Percentiles rank a stretch among this genome's conserved stretches.
Conservation (phyloP, 345 rosid species). For the Rhodomyrtus tomentosa region DNA sequence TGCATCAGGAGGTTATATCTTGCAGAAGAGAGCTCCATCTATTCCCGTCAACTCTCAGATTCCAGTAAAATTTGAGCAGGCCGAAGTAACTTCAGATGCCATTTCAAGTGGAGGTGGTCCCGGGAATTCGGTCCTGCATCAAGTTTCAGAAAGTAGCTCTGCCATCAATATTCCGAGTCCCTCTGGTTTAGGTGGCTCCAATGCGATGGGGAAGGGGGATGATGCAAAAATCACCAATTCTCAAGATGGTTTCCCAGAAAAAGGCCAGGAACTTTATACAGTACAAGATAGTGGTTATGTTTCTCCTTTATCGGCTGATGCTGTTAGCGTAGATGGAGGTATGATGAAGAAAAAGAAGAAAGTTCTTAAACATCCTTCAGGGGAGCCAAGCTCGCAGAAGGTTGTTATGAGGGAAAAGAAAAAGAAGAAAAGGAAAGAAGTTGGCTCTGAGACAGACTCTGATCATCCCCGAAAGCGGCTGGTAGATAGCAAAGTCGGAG, state of each 20-base stretch:
- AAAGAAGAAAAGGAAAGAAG: conserved; percentile 65
- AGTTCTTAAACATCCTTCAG: conserved; percentile 33
- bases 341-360: conserved; percentile 58
- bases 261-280: conserved; percentile 15
- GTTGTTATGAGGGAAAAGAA: conserved; percentile 7
- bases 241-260: conserved; percentile 28
- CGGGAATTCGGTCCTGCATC: conserved; percentile 12
- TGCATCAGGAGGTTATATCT: conserved; percentile 44
- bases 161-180: not conserved
- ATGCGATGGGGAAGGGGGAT: conserved; percentile 11
- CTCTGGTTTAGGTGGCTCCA: not conserved
- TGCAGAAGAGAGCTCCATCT: conserved; percentile 52
- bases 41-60: conserved; percentile 7
- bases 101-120: conserved; percentile 18
- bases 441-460: conserved; percentile 16
- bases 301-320: conserved; percentile 20
- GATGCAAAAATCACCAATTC: conserved; percentile 9
- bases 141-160: conserved; percentile 2
- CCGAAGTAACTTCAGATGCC: conserved; percentile 16
- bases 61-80: conserved; percentile 26
- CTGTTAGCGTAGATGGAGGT: conserved; percentile 17
- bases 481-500: conserved; percentile 31
- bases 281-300: conserved; percentile 14
- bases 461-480: conserved; percentile 35
- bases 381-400: conserved; percentile 25